Evolutionary conservation across 345 rosid genomes (phyloP), one percentile per base, ranked within the genome.

Genomic region (Cochlearia excelsa): DNA sequence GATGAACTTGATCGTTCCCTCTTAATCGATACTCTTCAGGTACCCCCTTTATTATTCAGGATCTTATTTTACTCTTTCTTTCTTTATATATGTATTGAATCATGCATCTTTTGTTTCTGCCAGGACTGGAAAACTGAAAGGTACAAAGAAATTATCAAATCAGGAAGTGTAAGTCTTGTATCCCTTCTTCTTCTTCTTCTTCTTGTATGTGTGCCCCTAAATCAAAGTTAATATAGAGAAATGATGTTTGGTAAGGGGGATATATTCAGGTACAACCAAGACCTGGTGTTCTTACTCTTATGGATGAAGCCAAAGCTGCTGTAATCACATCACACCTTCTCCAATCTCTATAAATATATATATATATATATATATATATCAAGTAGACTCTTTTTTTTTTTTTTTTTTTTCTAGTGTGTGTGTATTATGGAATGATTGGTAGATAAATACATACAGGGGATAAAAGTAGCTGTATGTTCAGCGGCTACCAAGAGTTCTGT

Each of bases 401-500:
- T 48, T 46, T 52, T 70, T 44, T 52, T 63, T 43, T 70, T 50
- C n/a, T 29, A 39, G 9, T 58, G 34, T 16, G 23, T 16, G 23
- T 16, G 23, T 16, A 16, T 16, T 16, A 16, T 16, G 23, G 23
- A 16, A 16, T 16, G 23, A 16, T 16, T 16, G 23, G 23, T 16
- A 16, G 23, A 16, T 16, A 16, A 16, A 16, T 16, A 16, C 23
- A n/a, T 68, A 59, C 66, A 92, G 98, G 95, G 96, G 42, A 92
- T 76, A 57, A 78, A 70, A 47, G 67, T 92, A 54, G 86, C 98
- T 62, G 90, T 88, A 54, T 88, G 98, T 73, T 92, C 98, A 34
- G 98, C 98, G 43, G 98, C 95, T 66, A 92, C 98, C 23, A 92
- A 88, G 83, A 92, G 95, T 79, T 92, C 98, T 0, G 98, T 92